These are phyloP conservation scores for Sclerotiophoma versabilis DNA, from an alignment of 2,329 filamentous ascomycete species.

Conservation along the genomic window DNA sequence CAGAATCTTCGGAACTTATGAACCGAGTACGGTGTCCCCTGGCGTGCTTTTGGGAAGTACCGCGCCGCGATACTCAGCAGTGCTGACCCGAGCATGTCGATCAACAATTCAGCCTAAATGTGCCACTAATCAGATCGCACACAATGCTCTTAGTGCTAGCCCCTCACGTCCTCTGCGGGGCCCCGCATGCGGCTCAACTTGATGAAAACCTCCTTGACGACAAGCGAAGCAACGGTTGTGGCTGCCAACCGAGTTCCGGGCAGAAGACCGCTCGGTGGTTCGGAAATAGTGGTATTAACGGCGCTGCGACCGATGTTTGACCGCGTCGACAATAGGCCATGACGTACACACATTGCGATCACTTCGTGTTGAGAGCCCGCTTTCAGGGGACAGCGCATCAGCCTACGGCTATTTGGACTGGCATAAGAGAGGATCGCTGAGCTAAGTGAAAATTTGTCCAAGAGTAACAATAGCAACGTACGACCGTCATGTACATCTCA, in stretches of 20 bases:
- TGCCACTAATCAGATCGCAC: slow-evolving; percentile 16
- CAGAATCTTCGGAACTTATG: too few relatives aligned
- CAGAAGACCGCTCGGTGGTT: background rate
- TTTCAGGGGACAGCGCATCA: background rate
- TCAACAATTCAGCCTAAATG: slow-evolving; percentile 33
- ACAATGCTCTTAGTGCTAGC: slow-evolving; percentile 17
- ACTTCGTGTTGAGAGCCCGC: slow-evolving; percentile 6
- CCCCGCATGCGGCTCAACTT: slow-evolving; percentile 24
- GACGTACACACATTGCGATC: slow-evolving; percentile 21
- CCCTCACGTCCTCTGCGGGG: slow-evolving; percentile 27
- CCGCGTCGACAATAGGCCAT: slow-evolving; percentile 14
- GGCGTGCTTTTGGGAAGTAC: background rate
- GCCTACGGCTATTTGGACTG: slow-evolving; percentile 27
- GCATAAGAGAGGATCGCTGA: slow-evolving; percentile 20
- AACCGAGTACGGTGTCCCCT: background rate
- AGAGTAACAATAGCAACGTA: background rate
- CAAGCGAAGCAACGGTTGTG: slow-evolving; percentile 18
- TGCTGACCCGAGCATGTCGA: background rate
- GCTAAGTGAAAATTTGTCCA: background rate
- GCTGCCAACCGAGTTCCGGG: slow-evolving; percentile 9
- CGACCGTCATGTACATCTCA: slow-evolving; percentile 20
- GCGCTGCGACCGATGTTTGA: slow-evolving; percentile 2
- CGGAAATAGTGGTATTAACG: slow-evolving; percentile 7
- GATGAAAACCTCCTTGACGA: slow-evolving; percentile 4
- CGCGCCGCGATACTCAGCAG: background rate